Percentiles rank a stretch among this genome's conserved stretches.
Conservation (phyloP, 495 filamentous ascomycete species). For the Zalerion maritima region DNA sequence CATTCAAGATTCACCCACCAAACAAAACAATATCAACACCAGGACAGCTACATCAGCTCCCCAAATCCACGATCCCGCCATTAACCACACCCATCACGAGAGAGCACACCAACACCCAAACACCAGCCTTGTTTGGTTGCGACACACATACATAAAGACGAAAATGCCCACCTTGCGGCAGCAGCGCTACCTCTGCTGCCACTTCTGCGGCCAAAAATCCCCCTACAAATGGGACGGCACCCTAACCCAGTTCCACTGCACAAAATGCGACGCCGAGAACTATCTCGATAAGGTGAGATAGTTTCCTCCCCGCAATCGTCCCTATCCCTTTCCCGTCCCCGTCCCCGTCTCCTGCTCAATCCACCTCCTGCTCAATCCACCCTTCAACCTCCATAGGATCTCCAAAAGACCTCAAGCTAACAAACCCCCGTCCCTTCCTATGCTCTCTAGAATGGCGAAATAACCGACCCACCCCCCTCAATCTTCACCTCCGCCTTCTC, state of each 20-base stretch:
- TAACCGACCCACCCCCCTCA: constrained; percentile 68
- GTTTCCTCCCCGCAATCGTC: not conserved
- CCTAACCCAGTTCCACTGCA: constrained; percentile 50
- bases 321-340: not conserved
- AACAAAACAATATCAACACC: too few relatives aligned
- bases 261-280: constrained; percentile 66
- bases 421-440: constrained; percentile 1
- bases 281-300: constrained; percentile 51
- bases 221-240: constrained; percentile 34
- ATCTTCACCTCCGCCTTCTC: constrained; percentile 19
- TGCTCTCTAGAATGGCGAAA: constrained; percentile 52
- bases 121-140: constrained; percentile 1
- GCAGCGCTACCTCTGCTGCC: constrained; percentile 43
- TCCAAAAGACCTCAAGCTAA: too few relatives aligned
- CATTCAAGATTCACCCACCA: too few relatives aligned
- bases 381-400: too few relatives aligned
- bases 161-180: constrained; percentile 22
- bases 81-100: not conserved
- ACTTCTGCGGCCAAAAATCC: constrained; percentile 59
- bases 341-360: too few relatives aligned
- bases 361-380: too few relatives aligned
- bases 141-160: not conserved
- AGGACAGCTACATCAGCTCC: too few relatives aligned
- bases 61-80: not conserved
- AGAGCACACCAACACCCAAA: constrained; percentile 1